A percentile compares a stretch with the other conserved stretches of the same genome.
These are phyloP conservation scores for Trifolium subterraneum DNA, from an alignment of 306 rosid species.

Conservation along the genomic window DNA sequence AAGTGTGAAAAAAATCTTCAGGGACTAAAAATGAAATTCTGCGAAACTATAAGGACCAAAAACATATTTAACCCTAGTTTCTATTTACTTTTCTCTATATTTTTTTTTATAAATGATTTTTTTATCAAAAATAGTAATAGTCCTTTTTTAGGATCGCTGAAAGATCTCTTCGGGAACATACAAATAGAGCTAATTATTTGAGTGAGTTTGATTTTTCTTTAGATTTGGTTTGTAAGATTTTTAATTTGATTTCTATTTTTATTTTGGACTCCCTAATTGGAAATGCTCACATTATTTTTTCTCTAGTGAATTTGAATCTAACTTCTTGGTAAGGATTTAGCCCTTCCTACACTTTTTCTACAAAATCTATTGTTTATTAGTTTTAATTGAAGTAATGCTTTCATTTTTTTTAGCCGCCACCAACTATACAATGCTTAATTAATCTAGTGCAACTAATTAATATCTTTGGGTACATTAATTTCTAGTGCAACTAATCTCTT, in stretches of 20 bases:
- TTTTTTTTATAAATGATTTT: too few relatives aligned
- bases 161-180: neutral
- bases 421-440: conserved; percentile 24
- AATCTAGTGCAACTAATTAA: conserved; percentile 17
- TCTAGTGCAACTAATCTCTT: conserved; percentile 8
- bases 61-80: too few relatives aligned
- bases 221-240: neutral
- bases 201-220: too few relatives aligned
- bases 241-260: too few relatives aligned
- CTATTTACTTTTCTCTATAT: too few relatives aligned
- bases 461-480: too few relatives aligned
- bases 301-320: too few relatives aligned
- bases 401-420: neutral
- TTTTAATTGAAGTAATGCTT: conserved; percentile 10
- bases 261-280: neutral
- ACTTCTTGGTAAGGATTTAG: neutral
- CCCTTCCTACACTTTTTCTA: neutral
- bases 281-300: neutral
- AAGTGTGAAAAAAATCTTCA: too few relatives aligned
- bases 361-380: conserved; percentile 11
- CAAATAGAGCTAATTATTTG: too few relatives aligned
- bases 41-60: too few relatives aligned
- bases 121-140: neutral
- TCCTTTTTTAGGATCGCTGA: neutral
- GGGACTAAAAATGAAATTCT: too few relatives aligned